Evolutionary conservation across 306 rosid genomes (phyloP).

Genomic region (Pterocarpus santalinus): DNA sequence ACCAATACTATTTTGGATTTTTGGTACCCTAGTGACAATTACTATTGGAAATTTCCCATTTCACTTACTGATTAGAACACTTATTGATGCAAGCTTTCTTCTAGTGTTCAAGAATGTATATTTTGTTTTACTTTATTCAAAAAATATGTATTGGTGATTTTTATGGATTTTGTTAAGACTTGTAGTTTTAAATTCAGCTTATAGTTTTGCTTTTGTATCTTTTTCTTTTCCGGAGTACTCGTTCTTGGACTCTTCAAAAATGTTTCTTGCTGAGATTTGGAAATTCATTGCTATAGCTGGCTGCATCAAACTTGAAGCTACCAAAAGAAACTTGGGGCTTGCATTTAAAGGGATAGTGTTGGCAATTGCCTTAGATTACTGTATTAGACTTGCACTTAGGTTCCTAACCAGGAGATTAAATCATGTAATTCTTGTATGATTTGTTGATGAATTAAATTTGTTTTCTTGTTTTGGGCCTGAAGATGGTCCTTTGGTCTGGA

Average conservation of each 20-base stretch:
- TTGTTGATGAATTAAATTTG: background rate
- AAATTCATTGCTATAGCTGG: background rate
- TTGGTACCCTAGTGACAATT: background rate
- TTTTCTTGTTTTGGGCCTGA: too few species aligned
- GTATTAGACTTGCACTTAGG: background rate
- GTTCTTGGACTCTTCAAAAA: background rate
- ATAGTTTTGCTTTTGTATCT: background rate
- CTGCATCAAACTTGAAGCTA: too few species aligned
- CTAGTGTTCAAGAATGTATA: background rate
- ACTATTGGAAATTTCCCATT: background rate
- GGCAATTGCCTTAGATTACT: background rate
- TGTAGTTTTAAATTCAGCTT: background rate
- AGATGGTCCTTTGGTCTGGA: too few species aligned
- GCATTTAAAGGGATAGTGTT: background rate
- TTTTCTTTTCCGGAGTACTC: background rate
- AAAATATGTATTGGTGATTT: background rate
- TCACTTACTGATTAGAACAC: background rate
- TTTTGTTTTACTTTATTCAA: background rate
- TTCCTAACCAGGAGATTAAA: background rate
- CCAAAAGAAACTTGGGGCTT: too few species aligned
- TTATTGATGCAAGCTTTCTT: background rate
- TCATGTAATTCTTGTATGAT: background rate
- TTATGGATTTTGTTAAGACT: background rate
- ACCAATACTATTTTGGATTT: background rate
- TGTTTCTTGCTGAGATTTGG: background rate